Base-by-base conservation (phyloP, 495 filamentous ascomycete species). In the Penicillium turbatum region DNA sequence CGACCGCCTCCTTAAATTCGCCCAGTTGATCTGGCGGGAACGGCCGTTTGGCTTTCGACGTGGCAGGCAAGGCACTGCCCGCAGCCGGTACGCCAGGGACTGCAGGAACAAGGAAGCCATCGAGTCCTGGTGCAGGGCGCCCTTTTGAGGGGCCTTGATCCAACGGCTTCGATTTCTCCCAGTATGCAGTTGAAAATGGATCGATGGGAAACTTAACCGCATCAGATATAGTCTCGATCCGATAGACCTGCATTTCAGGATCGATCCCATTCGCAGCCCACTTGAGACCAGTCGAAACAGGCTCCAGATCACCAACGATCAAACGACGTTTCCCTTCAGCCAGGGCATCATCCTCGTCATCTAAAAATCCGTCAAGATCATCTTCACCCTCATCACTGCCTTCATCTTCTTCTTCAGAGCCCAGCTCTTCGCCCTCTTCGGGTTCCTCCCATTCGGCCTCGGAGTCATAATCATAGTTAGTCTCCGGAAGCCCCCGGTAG, bases 401-500 rank as follows among this genome's bases (percentile, higher is more conserved):
- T n/a, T 75, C 73, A 6, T 96, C 92, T 38, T 95, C 90, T 17
- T 88, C 87, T 48, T 92, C 86, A 0, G 84, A 87, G 51, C 82
- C 82, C 5, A 89, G 67, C 38, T 91, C 85, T 59, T 91, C 88
- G 44, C 86, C 89, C 62, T 93, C 89, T 46, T 88, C 87, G 2
- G 83, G 82, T 60, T 86, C 84, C 56, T 90, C 86, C 90, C 93
- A 98, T 70, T 97, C 95, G 0, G 87, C 92, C 66, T 99, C 93
- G 0, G 92, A 97, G 62, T 97, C 93, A 61, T 97, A 96, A 55
- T 93, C 91, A 66, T 99, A 97, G 62, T 95, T 77, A n/a, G 84
- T 77, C 3, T 86, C 78, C 3, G 87, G 83, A 6, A 93, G 58
- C 8, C 64, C 70, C 37, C 79, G 81, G 27, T 76, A 64, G 46